Conservation (phyloP, 208 protist species). For the Paratrypanosoma confusum region DNA sequence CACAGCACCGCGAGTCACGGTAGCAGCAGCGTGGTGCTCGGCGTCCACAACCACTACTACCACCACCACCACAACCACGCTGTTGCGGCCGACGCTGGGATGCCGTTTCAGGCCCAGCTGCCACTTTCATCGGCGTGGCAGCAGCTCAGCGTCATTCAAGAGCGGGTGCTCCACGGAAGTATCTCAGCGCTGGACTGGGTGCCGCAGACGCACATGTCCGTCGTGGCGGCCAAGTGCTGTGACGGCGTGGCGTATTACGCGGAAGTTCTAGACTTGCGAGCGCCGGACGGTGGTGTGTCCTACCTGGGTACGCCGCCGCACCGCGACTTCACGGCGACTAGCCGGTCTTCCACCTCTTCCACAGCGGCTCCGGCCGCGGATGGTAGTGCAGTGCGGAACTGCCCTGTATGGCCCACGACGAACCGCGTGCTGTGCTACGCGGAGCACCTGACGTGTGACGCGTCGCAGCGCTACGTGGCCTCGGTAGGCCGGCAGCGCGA, state of each 20-base stretch:
- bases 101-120: no score
- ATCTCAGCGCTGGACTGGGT: constrained; percentile 65
- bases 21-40: no score
- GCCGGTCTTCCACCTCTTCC: constrained; percentile 5
- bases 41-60: no score
- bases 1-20: no score
- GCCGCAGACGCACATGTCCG: constrained; percentile 35
- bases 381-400: background rate
- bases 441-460: constrained; percentile 52
- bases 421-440: constrained; percentile 29
- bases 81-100: no score
- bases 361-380: background rate
- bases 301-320: constrained; percentile 37
- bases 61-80: constrained; percentile 1
- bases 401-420: constrained; percentile 1
- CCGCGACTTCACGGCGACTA: no score
- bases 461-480: constrained; percentile 43
- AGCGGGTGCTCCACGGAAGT: constrained; percentile 24
- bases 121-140: background rate
- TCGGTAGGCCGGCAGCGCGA: constrained; percentile 20
- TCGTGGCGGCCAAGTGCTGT: constrained; percentile 31
- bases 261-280: constrained; percentile 56
- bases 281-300: constrained; percentile 29
- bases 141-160: constrained; percentile 12
- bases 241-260: constrained; percentile 45